phyloP scores from a whole-genome alignment of 2,329 filamentous ascomycete species.

The Trichoderma sp. region DNA sequence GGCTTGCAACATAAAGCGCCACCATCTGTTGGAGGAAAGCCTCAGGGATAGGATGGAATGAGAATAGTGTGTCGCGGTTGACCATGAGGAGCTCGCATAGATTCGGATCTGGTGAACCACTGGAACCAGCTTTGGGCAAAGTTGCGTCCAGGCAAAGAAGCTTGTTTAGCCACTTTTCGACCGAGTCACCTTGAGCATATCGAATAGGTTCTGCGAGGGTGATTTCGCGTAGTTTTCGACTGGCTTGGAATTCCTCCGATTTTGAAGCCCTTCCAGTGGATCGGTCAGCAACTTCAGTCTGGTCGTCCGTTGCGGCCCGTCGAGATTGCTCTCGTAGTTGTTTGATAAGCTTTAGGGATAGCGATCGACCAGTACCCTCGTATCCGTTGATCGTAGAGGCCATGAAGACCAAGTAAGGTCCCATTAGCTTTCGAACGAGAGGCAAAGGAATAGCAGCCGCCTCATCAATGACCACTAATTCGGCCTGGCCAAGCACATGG shows the following conservation, averaged over 20 bases:
- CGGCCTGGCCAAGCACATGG: constrained; percentile 91
- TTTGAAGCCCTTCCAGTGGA: constrained; percentile 73
- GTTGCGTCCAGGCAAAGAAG: constrained; percentile 93
- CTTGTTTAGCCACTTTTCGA: constrained; percentile 95
- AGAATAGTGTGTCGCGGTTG: constrained; percentile 96
- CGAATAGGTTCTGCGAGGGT: constrained; percentile 91
- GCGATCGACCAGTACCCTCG: constrained; percentile 90
- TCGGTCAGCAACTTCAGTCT: constrained; percentile 71
- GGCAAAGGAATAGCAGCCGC: constrained; percentile 94
- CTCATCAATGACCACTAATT: constrained; percentile 94
- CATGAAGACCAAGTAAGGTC: constrained; percentile 98
- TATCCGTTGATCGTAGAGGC: constrained; percentile 99
- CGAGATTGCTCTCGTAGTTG: constrained; percentile 92
- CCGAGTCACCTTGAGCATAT: constrained; percentile 84
- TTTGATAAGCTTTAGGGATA: constrained; percentile 95
- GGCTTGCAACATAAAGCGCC: constrained; percentile 91
- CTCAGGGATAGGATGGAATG: constrained; percentile 94
- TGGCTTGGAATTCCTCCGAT: constrained; percentile 60
- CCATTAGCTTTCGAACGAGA: constrained; percentile 89
- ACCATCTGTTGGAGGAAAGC: constrained; percentile 99
- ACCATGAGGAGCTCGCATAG: constrained; percentile 91
- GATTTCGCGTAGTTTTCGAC: constrained; percentile 83
- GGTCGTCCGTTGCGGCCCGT: constrained; percentile 54
- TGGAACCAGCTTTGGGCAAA: constrained; percentile 68
- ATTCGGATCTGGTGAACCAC: constrained; percentile 84